Evolutionary conservation across 2,329 filamentous ascomycete species (phyloP).

Genomic region (Sphaerulina musiva): DNA sequence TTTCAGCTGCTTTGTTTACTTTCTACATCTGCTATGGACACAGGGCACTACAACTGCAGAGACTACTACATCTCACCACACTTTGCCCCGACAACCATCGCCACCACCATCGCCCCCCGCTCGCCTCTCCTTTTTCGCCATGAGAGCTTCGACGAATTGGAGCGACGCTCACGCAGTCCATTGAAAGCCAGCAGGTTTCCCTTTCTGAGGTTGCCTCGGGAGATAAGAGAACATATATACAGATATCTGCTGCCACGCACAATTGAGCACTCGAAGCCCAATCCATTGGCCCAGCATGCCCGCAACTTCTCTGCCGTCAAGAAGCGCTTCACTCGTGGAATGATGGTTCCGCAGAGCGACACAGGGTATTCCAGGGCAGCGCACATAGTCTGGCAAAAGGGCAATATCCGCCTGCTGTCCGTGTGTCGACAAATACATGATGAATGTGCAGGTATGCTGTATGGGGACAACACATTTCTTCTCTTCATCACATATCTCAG

Average conservation of each 20-base stretch:
- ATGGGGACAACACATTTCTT: slow-evolving; percentile 43
- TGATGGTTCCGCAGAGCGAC: slow-evolving; percentile 19
- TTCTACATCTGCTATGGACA: slow-evolving; percentile 26
- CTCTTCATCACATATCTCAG: slow-evolving; percentile 40
- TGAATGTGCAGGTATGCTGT: slow-evolving; percentile 43
- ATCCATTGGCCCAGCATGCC: slow-evolving; percentile 26
- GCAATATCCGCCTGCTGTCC: slow-evolving; percentile 37
- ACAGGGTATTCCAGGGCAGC: slow-evolving; percentile 6
- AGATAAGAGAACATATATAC: slow-evolving; percentile 42
- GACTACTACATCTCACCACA: slow-evolving; percentile 33
- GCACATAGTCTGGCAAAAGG: slow-evolving; percentile 39
- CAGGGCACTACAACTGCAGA: slow-evolving; percentile 34
- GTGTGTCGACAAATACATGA: slow-evolving; percentile 40
- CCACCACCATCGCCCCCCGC: slow-evolving; percentile 13
- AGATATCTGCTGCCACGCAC: slow-evolving; percentile 39
- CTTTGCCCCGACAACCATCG: slow-evolving; percentile 24
- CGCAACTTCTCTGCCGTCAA: slow-evolving; percentile 30
- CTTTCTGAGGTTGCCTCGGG: slow-evolving; percentile 38
- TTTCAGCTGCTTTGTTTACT: background rate
- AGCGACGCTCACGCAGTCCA: slow-evolving; percentile 30
- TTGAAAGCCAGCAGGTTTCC: slow-evolving; percentile 28
- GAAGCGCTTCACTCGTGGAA: slow-evolving; percentile 25
- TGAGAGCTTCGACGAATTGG: slow-evolving; percentile 31
- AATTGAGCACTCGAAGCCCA: slow-evolving; percentile 22
- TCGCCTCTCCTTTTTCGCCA: slow-evolving; percentile 20